Percentiles rank a stretch among this genome's conserved stretches.
Evolutionary conservation across 106 monocot genomes (phyloP).

Genomic region (Chionographis japonica): DNA sequence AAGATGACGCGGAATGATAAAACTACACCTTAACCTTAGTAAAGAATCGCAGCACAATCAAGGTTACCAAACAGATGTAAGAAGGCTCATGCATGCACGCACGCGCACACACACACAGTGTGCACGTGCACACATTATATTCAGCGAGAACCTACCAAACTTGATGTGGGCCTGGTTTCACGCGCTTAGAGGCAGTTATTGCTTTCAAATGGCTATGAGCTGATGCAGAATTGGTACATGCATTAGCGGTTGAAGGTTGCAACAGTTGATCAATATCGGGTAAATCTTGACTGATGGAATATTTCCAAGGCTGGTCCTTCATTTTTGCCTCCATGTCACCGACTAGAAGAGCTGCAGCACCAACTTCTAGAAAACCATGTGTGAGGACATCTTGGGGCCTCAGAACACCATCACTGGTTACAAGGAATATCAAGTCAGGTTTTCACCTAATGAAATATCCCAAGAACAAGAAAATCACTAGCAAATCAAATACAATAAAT

Average conservation of each 20-base stretch:
- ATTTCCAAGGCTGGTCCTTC: constrained; percentile 39
- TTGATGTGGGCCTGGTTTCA: constrained; percentile 72
- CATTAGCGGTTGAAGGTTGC: constrained; percentile 56
- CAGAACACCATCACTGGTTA: constrained; percentile 28
- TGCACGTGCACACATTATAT: neutral
- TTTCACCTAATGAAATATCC: neutral
- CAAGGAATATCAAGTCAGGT: constrained; percentile 10
- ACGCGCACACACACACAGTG: too few relatives aligned
- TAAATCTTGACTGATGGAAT: constrained; percentile 37
- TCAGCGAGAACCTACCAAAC: constrained; percentile 53
- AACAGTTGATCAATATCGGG: constrained; percentile 65
- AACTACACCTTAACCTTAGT: too few relatives aligned
- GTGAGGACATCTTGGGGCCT: constrained; percentile 35
- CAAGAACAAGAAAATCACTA: neutral
- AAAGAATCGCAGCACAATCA: neutral
- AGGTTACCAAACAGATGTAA: neutral
- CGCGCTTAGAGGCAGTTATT: constrained; percentile 84
- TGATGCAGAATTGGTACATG: constrained; percentile 52
- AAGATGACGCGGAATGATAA: too few relatives aligned
- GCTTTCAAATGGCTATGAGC: constrained; percentile 75
- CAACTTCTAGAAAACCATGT: constrained; percentile 70
- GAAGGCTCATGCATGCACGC: too few relatives aligned
- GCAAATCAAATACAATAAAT: neutral
- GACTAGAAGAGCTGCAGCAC: constrained; percentile 87
- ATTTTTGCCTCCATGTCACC: constrained; percentile 56